phyloP scores from a whole-genome alignment of 148 eudicot genomes.

The Nepenthes mirabilis region DNA sequence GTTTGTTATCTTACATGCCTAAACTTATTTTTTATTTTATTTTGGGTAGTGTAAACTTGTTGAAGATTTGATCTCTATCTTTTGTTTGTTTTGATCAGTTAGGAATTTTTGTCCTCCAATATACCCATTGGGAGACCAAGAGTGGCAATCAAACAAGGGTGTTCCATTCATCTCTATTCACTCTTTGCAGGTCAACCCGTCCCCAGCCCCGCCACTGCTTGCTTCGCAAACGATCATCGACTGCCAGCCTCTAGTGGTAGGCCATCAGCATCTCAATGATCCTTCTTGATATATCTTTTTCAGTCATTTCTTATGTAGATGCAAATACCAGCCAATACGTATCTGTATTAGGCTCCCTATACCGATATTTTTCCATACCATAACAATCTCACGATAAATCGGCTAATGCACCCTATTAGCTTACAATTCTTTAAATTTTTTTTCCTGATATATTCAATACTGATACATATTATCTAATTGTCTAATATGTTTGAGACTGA shows the following conservation, averaged over 20 bases:
- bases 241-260: slow-evolving; percentile 84
- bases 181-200: slow-evolving; percentile 73
- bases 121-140: slow-evolving; percentile 58
- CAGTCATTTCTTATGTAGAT: background rate
- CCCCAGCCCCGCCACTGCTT: slow-evolving; percentile 70
- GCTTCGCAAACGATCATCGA: slow-evolving; percentile 67
- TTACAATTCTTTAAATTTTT: no score
- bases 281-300: background rate
- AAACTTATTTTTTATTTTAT: slow-evolving; percentile 6
- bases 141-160: slow-evolving; percentile 39
- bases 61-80: slow-evolving; percentile 1
- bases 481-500: no score
- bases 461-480: no score
- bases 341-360: no score
- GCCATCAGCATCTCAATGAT: slow-evolving; percentile 5
- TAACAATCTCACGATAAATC: no score
- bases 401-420: no score
- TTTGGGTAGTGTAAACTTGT: background rate
- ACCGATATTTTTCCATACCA: no score
- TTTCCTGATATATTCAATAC: no score
- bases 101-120: slow-evolving; percentile 79
- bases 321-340: no score
- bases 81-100: slow-evolving; percentile 25
- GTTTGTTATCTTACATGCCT: background rate
- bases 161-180: slow-evolving; percentile 63